Evolutionary conservation across 2,329 filamentous ascomycete species (phyloP), one percentile per base, ranked within the genome.

Genomic region (Aspergillus oerlinghausenensis): DNA sequence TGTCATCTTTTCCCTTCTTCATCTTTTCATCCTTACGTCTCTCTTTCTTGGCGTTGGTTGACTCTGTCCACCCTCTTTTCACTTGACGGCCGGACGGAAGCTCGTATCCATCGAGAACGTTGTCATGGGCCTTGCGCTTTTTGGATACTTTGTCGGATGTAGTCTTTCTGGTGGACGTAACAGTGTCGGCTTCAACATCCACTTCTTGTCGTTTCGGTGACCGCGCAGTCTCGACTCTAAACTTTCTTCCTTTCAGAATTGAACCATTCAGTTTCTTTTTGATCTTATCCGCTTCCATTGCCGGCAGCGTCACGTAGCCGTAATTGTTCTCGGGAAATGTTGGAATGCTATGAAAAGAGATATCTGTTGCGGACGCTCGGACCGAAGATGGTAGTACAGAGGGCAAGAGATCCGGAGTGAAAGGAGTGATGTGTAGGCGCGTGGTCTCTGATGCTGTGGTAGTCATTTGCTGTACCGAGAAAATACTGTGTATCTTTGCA

Each of bases 321-420:
- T 91, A 99, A 53, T 84, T 87, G 70, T 85, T 88, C 63, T 99
- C 94, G 14, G 93, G 93, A 61, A 96, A 96, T 0, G 92, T 92
- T 69, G 91, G 84, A 63, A 97, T 77, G 4, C 80, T 80, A 74
- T 97, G 93, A 75, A 88, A 97, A n/a, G 92, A 96, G 52, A 97
- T 84, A 70, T 92, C 90, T 59, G 85, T 85, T 21, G 90, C 90
- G 49, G 79, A 78, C 14, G 85, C 80, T 38, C 85, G 83, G 14
- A 90, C 70, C 0, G 87, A 82, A 0, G 87, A 79, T 23, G 90
- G 86, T 50, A 99, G 74, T 58, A 95, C 84, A 50, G 88, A 80
- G 55, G 84, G 82, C 55, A 94, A 79, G 19, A 97, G 83, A 7
- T 88, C 84, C 42, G 88, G 79, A 67, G 87, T 91, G 64, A 99